phyloP scores from a whole-genome alignment of 2,329 filamentous ascomycete genomes.

The Claviceps sp. region DNA sequence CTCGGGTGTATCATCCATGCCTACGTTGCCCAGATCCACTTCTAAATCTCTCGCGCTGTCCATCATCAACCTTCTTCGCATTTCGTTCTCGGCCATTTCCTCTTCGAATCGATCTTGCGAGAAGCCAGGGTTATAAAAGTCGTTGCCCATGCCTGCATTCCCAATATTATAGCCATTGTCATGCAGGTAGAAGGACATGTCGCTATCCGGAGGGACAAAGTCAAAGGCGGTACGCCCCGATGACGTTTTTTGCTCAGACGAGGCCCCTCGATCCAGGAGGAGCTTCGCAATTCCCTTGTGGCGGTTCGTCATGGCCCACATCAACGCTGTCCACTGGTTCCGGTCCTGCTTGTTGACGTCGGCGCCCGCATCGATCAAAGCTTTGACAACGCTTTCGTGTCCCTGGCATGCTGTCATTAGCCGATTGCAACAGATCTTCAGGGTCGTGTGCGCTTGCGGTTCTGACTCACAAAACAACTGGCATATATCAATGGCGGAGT shows the following conservation, averaged over 20 bases:
- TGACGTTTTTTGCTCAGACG: conserved; percentile 89
- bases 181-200: conserved; percentile 90
- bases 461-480: conserved; percentile 74
- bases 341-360: conserved; percentile 88
- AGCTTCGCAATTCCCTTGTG: conserved; percentile 94
- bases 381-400: conserved; percentile 76
- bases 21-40: conserved; percentile 89
- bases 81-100: conserved; percentile 90
- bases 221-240: conserved; percentile 90
- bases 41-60: conserved; percentile 95
- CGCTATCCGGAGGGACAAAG: conserved; percentile 88
- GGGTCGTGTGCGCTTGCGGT: background rate
- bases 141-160: conserved; percentile 64
- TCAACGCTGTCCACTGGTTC: conserved; percentile 93
- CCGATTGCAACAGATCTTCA: background rate
- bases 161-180: conserved; percentile 88
- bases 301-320: conserved; percentile 99
- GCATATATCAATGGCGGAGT: conserved; percentile 96
- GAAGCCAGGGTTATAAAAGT: conserved; percentile 89
- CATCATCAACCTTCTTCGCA: conserved; percentile 97
- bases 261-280: conserved; percentile 82
- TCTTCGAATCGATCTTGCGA: conserved; percentile 92
- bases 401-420: conserved; percentile 36
- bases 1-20: conserved; percentile 90
- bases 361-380: conserved; percentile 72